Percentiles rank a stretch among this genome's conserved stretches.
These are phyloP conservation scores for Fusarium euwallaceae DNA, from an alignment of 2,329 filamentous ascomycete genomes.

Conservation along the genomic window DNA sequence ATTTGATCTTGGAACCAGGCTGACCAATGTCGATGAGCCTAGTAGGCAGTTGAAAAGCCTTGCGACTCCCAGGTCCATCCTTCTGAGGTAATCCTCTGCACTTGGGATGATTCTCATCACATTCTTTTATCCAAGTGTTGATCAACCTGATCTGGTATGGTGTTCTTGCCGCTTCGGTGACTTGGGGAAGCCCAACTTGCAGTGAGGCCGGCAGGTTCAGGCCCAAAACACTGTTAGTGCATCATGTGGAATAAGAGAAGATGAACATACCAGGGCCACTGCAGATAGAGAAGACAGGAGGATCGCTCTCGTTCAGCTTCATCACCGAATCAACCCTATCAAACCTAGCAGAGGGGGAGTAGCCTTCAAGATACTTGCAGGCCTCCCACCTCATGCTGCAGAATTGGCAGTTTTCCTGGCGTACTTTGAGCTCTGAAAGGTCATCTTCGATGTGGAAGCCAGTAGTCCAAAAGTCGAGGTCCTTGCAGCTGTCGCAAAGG, in stretches of 20 bases:
- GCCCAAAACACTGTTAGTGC: background rate
- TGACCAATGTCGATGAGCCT: slow-evolving; percentile 10
- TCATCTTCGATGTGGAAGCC: background rate
- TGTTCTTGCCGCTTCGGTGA: background rate
- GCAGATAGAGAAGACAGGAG: slow-evolving; percentile 25
- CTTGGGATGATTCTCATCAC: background rate
- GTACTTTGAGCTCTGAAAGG: background rate
- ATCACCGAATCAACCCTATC: slow-evolving; percentile 7
- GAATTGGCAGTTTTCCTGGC: background rate
- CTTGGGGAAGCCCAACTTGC: background rate
- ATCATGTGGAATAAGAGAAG: too few species aligned
- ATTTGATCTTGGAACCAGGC: background rate
- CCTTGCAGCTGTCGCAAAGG: background rate
- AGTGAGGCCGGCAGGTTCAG: background rate
- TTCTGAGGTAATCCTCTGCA: background rate
- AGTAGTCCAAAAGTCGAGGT: background rate
- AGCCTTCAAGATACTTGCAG: slow-evolving; percentile 10
- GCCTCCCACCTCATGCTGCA: slow-evolving; percentile 22
- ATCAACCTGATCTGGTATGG: background rate
- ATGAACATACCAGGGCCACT: background rate
- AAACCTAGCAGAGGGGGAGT: background rate
- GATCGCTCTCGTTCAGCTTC: slow-evolving; percentile 20
- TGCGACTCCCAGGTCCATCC: background rate
- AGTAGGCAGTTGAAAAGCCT: background rate
- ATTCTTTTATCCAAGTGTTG: background rate